Percentiles rank a stretch among this genome's conserved stretches.
Conservation (phyloP, 2,329 filamentous ascomycete species). For the Fusarium caatingaense region DNA sequence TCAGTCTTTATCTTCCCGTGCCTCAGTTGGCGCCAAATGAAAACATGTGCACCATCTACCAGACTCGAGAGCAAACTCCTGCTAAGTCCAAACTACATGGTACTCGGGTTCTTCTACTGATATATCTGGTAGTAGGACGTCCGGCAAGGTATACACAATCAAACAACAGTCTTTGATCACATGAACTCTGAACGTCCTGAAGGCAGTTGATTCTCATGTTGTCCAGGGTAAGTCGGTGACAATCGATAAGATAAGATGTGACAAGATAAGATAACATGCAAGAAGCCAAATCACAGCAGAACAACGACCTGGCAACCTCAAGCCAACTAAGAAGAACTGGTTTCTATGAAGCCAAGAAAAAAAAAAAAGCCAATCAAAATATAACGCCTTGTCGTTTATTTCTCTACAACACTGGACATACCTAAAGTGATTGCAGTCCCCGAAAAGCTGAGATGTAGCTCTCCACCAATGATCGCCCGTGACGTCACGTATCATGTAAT, state of each 20-base stretch:
- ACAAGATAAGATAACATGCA: background rate
- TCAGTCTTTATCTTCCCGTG: too few species aligned
- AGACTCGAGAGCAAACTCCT: too few species aligned
- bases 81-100: too few species aligned
- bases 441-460: background rate
- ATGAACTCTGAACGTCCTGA: background rate
- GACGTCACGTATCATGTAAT: background rate
- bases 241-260: background rate
- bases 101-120: too few species aligned
- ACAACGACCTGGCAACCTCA: background rate
- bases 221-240: accelerated
- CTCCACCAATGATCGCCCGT: background rate
- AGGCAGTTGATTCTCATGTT: too few species aligned
- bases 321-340: background rate
- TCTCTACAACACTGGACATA: accelerated
- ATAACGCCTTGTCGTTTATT: accelerated
- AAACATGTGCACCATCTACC: too few species aligned
- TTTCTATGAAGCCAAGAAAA: background rate
- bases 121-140: too few species aligned
- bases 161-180: too few species aligned
- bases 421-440: background rate
- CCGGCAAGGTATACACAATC: too few species aligned
- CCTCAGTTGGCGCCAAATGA: too few species aligned
- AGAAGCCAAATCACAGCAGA: accelerated
- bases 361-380: too few species aligned